A percentile compares a stretch with the other conserved stretches of the same genome.
These are phyloP conservation scores for Gentiana dahurica DNA, from an alignment of 257 asterid species.

Conservation along the genomic window DNA sequence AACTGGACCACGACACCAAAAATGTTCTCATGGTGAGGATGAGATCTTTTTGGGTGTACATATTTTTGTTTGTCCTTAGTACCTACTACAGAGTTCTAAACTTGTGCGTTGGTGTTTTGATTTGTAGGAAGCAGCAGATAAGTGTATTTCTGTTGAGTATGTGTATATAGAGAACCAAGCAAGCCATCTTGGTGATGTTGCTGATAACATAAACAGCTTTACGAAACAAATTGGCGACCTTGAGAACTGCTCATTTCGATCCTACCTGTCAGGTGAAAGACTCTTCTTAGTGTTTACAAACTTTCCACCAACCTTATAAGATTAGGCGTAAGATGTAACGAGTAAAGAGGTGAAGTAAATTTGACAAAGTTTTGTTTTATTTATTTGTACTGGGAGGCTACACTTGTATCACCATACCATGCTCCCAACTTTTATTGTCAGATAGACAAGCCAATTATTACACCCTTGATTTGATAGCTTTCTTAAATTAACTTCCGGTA, in stretches of 20 bases:
- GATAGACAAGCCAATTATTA: no score
- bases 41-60: not conserved
- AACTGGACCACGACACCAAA: conserved; percentile 46
- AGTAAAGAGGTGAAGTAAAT: no score
- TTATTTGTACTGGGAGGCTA: no score
- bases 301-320: not conserved
- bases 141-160: conserved; percentile 55
- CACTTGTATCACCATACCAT: no score
- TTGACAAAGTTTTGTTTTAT: no score
- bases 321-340: not conserved
- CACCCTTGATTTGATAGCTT: no score
- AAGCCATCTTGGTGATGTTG: conserved; percentile 39
- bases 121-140: conserved; percentile 72
- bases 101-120: conserved; percentile 14
- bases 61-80: no score
- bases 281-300: not conserved
- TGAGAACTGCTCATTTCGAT: conserved; percentile 58
- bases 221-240: conserved; percentile 54
- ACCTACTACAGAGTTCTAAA: not conserved
- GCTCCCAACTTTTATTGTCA: no score
- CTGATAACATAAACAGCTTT: conserved; percentile 41
- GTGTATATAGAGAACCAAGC: conserved; percentile 52
- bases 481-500: no score
- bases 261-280: conserved; percentile 57
- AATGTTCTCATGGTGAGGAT: conserved; percentile 58